These are phyloP conservation scores for Pyricularia grisea DNA, from an alignment of 2,329 filamentous ascomycete genomes.

Conservation along the genomic window DNA sequence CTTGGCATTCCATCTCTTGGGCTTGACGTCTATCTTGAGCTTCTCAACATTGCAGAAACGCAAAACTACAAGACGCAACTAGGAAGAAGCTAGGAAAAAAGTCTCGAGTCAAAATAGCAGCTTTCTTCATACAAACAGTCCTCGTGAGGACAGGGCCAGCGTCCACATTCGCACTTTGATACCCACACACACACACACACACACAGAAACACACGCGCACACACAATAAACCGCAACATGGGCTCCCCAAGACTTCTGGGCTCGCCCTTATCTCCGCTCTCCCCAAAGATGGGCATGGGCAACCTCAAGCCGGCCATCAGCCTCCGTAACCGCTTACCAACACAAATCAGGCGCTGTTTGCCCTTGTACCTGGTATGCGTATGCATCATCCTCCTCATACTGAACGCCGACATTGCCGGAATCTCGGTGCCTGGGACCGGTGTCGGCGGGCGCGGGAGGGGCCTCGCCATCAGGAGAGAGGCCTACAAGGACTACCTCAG, in stretches of 20 bases:
- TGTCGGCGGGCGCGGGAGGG: not conserved
- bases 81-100: not conserved
- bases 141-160: not conserved
- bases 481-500: constrained; percentile 5
- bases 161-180: not conserved
- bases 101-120: not conserved
- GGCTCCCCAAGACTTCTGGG: constrained; percentile 3
- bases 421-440: constrained; percentile 8
- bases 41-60: not conserved
- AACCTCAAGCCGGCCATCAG: constrained; percentile 7
- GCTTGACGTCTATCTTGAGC: not conserved
- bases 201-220: not conserved
- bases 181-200: not conserved
- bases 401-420: constrained; percentile 32
- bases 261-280: constrained; percentile 5
- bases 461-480: not conserved
- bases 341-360: constrained; percentile 31
- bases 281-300: constrained; percentile 1
- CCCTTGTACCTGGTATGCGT: constrained; percentile 35
- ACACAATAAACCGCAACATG: constrained; percentile 6
- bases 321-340: constrained; percentile 19
- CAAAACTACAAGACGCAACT: not conserved
- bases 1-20: not conserved
- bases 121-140: not conserved
- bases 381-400: constrained; percentile 33